Conservation (phyloP, 192 early-diverging fungal species). For the Podila minutissima region DNA sequence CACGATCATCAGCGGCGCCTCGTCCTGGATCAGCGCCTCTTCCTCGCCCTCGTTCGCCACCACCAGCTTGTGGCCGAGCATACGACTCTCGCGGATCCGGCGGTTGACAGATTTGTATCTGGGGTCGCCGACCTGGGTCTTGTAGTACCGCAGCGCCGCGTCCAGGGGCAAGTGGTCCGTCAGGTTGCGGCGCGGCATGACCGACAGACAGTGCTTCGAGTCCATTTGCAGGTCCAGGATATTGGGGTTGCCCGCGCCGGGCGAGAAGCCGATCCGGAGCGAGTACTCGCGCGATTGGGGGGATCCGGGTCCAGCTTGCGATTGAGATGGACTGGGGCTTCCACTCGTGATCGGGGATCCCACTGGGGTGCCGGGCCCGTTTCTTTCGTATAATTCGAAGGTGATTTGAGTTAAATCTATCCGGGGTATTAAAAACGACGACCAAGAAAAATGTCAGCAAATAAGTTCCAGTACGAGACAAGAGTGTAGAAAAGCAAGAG, state of each 20-base stretch:
- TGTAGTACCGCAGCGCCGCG: slow-evolving; percentile 69
- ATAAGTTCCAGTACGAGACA: neutral
- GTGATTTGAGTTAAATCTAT: slow-evolving; percentile 95
- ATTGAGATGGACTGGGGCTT: neutral
- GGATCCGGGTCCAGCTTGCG: slow-evolving; percentile 12
- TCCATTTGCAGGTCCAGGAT: slow-evolving; percentile 91
- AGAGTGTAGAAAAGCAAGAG: too few relatives aligned
- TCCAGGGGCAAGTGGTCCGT: slow-evolving; percentile 86
- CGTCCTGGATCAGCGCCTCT: slow-evolving; percentile 28
- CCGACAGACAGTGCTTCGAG: slow-evolving; percentile 83
- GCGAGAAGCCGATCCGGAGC: slow-evolving; percentile 87
- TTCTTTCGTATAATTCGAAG: slow-evolving; percentile 95
- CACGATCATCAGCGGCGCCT: slow-evolving; percentile 36
- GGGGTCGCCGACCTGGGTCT: slow-evolving; percentile 60
- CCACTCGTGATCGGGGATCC: slow-evolving; percentile 10
- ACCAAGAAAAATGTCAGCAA: slow-evolving; percentile 12
- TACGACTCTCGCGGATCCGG: slow-evolving; percentile 38
- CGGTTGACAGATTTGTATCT: slow-evolving; percentile 42
- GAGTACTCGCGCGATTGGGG: slow-evolving; percentile 80
- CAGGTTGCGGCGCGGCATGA: slow-evolving; percentile 88
- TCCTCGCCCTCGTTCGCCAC: slow-evolving; percentile 32
- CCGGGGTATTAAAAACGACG: neutral
- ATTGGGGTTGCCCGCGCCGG: slow-evolving; percentile 91
- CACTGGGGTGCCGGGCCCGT: slow-evolving; percentile 54
- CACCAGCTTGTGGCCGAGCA: slow-evolving; percentile 42